Base-by-base conservation (phyloP, 257 asterid species). In the Fraxinus quadrangulata region DNA sequence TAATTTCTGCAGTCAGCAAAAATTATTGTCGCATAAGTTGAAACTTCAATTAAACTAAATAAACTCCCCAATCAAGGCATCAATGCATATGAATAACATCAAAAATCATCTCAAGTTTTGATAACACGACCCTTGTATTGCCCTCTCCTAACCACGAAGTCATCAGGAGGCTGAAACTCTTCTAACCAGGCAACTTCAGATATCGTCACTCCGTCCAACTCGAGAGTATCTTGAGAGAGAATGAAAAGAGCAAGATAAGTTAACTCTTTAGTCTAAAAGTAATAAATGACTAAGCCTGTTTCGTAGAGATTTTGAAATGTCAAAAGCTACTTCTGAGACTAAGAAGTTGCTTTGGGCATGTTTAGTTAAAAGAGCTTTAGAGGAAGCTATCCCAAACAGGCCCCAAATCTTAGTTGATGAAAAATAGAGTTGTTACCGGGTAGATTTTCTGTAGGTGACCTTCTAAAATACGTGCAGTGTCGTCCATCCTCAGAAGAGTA, bases 401-500 rank as follows among this genome's bases (percentile, higher is more conserved):
- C 16, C 0, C 49, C 49, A 42, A 11, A 31, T 8, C 5, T 75
- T 66, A 8, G 42, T 17, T 19, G 19, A 6, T 31, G 40, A 31
- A 4, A 42, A 2, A 42, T 10, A 42, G 4, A 42, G 49, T 11
- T 10, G 16, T 81, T 92, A 96, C 99, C 96, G 17, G 97, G 95
- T 45, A 90, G 84, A 86, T 92, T 96, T 37, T 54, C 83, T 67
- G 83, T 86, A 2, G 88, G 85, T 82, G 96, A 89, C 85, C 83
- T 88, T 80, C 90, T 87, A 79, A 86, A 96, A 79, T 96, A 96
- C 75, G 97, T 88, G 89, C 99, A 96, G 74, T 96, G 98, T 0
- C 99, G 90, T 42, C 98, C 99, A 63, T 89, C 97, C 77, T 88
- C 95, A 28, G 97, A 84, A 73, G 92, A 88, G 88, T 96, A 96